Percentiles rank a stretch among this genome's conserved stretches.
Evolutionary conservation across 495 filamentous ascomycete genomes (phyloP).

Genomic region (Cercophora sp.): DNA sequence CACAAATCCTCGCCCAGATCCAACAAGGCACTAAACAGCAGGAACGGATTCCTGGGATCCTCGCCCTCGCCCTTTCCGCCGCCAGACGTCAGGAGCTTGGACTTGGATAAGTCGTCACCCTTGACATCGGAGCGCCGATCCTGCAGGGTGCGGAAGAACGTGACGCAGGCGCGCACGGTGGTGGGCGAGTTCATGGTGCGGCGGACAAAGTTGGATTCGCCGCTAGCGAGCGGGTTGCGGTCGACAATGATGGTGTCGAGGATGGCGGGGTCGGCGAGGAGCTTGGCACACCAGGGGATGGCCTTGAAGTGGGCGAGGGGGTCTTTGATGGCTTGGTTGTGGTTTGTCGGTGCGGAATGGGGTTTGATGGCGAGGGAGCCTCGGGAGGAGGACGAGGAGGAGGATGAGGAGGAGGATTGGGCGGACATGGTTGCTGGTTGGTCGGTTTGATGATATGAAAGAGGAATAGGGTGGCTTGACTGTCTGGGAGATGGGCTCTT

Average conservation of each 20-base stretch:
- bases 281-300: slow-evolving; percentile 18
- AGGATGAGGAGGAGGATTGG: too few relatives aligned
- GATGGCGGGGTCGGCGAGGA: slow-evolving; percentile 18
- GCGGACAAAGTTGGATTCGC: slow-evolving; percentile 20
- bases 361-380: slow-evolving; percentile 8
- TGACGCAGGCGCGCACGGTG: slow-evolving; percentile 22
- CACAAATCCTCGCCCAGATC: slow-evolving; percentile 24
- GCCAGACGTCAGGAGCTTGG: slow-evolving; percentile 13
- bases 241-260: slow-evolving; percentile 16
- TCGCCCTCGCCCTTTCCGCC: slow-evolving; percentile 19
- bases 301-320: slow-evolving; percentile 22
- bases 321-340: slow-evolving; percentile 22
- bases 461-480: too few relatives aligned
- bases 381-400: too few relatives aligned
- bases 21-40: slow-evolving; percentile 23
- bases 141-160: slow-evolving; percentile 13
- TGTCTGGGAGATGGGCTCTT: too few relatives aligned
- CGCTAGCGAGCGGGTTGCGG: slow-evolving; percentile 16
- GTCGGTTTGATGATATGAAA: too few relatives aligned
- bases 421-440: too few relatives aligned
- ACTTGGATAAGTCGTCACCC: slow-evolving; percentile 3
- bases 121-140: background rate
- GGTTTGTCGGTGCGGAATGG: slow-evolving; percentile 7
- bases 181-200: slow-evolving; percentile 12
- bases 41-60: slow-evolving; percentile 16